A percentile compares a stretch with the other conserved stretches of the same genome.
Conservation (phyloP, 768 basidiomycete genomes). For the Leccinum barrowsii region DNA sequence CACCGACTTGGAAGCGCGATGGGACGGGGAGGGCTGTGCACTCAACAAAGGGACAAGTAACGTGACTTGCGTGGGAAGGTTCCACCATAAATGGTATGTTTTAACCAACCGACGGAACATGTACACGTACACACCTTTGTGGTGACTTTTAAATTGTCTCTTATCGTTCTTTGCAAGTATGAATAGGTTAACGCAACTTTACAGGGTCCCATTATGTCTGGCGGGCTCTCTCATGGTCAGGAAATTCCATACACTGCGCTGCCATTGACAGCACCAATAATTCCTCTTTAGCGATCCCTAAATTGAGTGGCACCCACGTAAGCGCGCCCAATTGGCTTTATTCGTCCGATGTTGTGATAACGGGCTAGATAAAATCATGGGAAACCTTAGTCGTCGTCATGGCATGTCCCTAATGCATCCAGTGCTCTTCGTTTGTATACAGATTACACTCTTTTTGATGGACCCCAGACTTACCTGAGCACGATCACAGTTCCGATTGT, state of each 20-base stretch:
- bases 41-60: slow-evolving; percentile 6
- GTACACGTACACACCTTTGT: slow-evolving; percentile 3
- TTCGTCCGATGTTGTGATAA: slow-evolving; percentile 12
- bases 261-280: slow-evolving; percentile 26
- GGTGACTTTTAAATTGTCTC: slow-evolving; percentile 19
- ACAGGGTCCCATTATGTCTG: slow-evolving; percentile 25
- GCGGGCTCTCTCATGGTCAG: slow-evolving; percentile 4
- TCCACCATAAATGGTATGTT: slow-evolving; percentile 1
- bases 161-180: slow-evolving; percentile 24
- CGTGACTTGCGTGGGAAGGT: slow-evolving; percentile 26
- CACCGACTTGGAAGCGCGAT: background rate
- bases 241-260: slow-evolving; percentile 9
- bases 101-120: background rate
- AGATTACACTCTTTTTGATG: background rate
- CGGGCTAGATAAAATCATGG: slow-evolving; percentile 4
- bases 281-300: slow-evolving; percentile 17
- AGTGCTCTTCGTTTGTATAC: background rate
- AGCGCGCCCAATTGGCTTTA: slow-evolving; percentile 11
- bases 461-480: background rate
- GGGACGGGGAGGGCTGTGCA: slow-evolving; percentile 13
- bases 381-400: slow-evolving; percentile 19
- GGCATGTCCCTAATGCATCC: background rate
- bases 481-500: background rate
- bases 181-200: slow-evolving; percentile 15
- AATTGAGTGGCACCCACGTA: slow-evolving; percentile 21